Conservation (phyloP, 2,329 filamentous ascomycete genomes). For the Pseudogymnoascus sp. region DNA sequence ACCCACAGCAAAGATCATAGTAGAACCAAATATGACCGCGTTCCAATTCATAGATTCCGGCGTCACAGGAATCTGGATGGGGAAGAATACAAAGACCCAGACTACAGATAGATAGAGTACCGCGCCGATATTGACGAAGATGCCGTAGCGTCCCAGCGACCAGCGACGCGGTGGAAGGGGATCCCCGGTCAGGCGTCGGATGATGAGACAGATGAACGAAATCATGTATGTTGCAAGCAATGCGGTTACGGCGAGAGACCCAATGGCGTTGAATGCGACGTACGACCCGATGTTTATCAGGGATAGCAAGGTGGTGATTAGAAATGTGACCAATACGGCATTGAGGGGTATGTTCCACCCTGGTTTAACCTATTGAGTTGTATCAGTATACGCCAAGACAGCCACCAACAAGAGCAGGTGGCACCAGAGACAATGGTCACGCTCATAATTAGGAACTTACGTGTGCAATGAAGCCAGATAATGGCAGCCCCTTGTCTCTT, state of each 20-base stretch:
- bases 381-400: background rate
- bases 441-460: constrained; percentile 18
- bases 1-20: constrained; percentile 15
- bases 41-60: constrained; percentile 38
- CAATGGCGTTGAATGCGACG: constrained; percentile 43
- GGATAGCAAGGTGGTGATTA: constrained; percentile 15
- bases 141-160: constrained; percentile 35
- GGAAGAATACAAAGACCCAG: constrained; percentile 42
- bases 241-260: constrained; percentile 40
- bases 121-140: constrained; percentile 35
- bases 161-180: constrained; percentile 33
- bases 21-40: constrained; percentile 17
- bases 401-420: background rate
- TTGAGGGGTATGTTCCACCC: constrained; percentile 34
- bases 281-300: constrained; percentile 41
- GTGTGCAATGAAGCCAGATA: constrained; percentile 32
- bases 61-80: constrained; percentile 29
- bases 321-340: constrained; percentile 19
- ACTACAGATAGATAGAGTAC: constrained; percentile 37
- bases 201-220: constrained; percentile 35
- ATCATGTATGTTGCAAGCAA: constrained; percentile 44
- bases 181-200: constrained; percentile 32
- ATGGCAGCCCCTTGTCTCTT: constrained; percentile 36
- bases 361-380: constrained; percentile 24
- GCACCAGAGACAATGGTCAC: background rate